Base-by-base conservation (phyloP, 2,329 filamentous ascomycete species). In the Aspergillus sp. region DNA sequence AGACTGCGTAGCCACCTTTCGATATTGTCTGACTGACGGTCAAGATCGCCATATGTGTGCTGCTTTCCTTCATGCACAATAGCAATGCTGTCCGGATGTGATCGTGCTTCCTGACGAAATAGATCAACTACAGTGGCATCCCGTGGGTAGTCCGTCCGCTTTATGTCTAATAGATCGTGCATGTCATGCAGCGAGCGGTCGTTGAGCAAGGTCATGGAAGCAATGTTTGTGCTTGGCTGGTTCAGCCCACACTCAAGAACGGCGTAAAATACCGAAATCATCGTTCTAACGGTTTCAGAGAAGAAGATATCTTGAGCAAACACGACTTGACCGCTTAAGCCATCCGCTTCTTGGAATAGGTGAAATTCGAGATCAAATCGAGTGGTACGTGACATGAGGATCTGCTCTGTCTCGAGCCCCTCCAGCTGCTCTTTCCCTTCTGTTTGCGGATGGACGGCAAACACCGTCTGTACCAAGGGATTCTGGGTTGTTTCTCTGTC, bases 361-460 rank as follows among this genome's bases (percentile, higher is more conserved):
- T 62, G 54, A 17, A 62, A 54, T 22, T 58, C 41, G 17, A 62
- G 60, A 28, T 58, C 54, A 22, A 58, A 57, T 19, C 45, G 48
- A 6, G 54, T 28, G 25, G 43, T 23, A 34, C 45, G 8, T 15
- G 25, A 19, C 3, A 52, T n/a, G n/a, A 7, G n/a, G 5, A 53
- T 43, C 13, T 38, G 15, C 23, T 61, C 53, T 8, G 48, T 52
- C 6, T 58, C 28, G 28, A 62, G 19, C 22, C 54, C 59, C n/a
- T 58, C 54, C 25, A 62, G 25, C 1, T 15, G n/a, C 9, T 30
- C 19, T 23, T 57, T 31, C 8, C 43, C 17, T n/a, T 49, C 4
- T 22, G 19, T 17, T 9, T 50, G 28, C 25, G 54, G 31, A 47
- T 58, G 54, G 4, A 62, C 25, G 2, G 48, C 43, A 45, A 62